phyloP scores from a whole-genome alignment of 1,139 yeast species.

The Hemisphaericaspora xylanilytica region DNA sequence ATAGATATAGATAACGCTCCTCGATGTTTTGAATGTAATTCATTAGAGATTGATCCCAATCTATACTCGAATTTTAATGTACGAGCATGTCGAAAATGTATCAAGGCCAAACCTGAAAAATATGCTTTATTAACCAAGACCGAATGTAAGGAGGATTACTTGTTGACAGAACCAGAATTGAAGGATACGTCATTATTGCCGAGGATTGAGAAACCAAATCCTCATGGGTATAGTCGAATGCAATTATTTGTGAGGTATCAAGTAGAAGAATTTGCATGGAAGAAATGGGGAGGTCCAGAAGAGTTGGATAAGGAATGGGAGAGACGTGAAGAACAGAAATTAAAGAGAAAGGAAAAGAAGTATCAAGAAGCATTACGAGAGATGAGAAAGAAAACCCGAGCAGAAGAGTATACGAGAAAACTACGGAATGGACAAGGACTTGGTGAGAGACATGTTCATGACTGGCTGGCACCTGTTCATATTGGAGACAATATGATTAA shows the following conservation, averaged over 20 bases:
- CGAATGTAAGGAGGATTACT: conserved; percentile 89
- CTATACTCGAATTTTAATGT: conserved; percentile 62
- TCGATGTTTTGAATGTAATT: conserved; percentile 76
- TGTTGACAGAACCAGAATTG: conserved; percentile 89
- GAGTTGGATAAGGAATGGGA: conserved; percentile 93
- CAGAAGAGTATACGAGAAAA: conserved; percentile 81
- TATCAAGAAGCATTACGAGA: conserved; percentile 73
- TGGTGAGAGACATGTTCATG: conserved; percentile 65
- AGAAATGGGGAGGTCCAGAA: conserved; percentile 93
- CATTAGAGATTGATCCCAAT: conserved; percentile 75
- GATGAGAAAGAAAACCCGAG: conserved; percentile 88
- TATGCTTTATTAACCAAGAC: conserved; percentile 91
- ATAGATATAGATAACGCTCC: conserved; percentile 70
- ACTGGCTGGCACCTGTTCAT: conserved; percentile 57
- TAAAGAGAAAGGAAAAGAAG: conserved; percentile 73
- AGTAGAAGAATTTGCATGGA: conserved; percentile 87
- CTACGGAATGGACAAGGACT: conserved; percentile 54
- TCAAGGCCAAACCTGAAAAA: conserved; percentile 73
- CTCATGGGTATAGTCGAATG: conserved; percentile 93
- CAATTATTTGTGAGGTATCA: conserved; percentile 85
- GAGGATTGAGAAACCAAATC: conserved; percentile 87
- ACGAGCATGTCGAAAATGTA: conserved; percentile 79
- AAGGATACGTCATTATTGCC: conserved; percentile 66
- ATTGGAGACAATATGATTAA: conserved; percentile 48
- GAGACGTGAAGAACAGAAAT: conserved; percentile 67